A percentile compares a stretch with the other conserved stretches of the same genome.
These are phyloP conservation scores for Pseudognaphalium luteoalbum DNA, from an alignment of 129 eudicot genomes.

Conservation along the genomic window DNA sequence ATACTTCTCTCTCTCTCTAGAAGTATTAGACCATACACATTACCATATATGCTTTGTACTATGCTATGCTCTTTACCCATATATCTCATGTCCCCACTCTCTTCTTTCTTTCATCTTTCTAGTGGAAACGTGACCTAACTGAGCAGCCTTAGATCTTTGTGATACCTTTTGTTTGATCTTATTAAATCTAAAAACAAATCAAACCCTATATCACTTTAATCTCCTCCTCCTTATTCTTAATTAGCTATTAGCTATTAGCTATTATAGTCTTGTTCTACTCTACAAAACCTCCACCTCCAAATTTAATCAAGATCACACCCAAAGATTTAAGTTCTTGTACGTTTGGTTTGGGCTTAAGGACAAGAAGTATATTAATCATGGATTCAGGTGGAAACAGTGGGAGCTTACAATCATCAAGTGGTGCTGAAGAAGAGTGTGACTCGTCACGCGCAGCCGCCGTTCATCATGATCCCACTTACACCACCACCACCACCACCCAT, in stretches of 20 bases:
- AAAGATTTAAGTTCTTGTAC: background rate
- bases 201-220: constrained; percentile 15
- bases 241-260: no score
- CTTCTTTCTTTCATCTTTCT: constrained; percentile 24
- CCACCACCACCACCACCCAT: constrained; percentile 28
- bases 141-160: constrained; percentile 22
- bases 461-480: constrained; percentile 21
- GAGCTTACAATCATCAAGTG: constrained; percentile 73
- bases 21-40: background rate
- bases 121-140: constrained; percentile 33
- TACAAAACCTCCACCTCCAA: constrained; percentile 8
- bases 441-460: constrained; percentile 40
- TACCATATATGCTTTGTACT: constrained; percentile 19
- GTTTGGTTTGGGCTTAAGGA: background rate
- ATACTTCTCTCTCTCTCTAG: constrained; percentile 5
- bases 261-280: background rate
- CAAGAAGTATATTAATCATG: no score
- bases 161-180: constrained; percentile 9
- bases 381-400: constrained; percentile 70
- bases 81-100: constrained; percentile 34
- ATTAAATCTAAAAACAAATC: background rate
- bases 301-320: constrained; percentile 27
- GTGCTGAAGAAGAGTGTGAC: constrained; percentile 62
- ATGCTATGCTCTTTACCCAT: constrained; percentile 14
- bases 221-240: constrained; percentile 26